Evolutionary conservation across 345 rosid genomes (phyloP), one percentile per base, ranked within the genome.

Genomic region (Firmiana major): DNA sequence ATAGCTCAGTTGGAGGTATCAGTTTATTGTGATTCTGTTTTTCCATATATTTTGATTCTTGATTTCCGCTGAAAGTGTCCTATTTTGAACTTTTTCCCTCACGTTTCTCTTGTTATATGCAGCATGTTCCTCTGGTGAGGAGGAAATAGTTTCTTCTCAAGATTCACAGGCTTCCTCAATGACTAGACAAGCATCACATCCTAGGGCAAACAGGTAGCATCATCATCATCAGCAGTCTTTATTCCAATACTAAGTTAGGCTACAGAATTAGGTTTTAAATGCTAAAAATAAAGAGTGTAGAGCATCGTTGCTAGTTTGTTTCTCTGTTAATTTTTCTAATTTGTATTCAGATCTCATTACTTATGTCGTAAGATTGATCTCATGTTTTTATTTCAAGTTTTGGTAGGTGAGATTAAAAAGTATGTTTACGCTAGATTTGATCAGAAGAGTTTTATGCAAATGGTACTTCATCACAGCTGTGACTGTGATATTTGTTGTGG

Each of bases 141-240:
- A 88, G 15, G 98, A 88, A 78, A 80, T 76, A 64, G 83, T 78
- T 82, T 73, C 90, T 63, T 79, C 86, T 60, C 94, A 86, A 78
- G 81, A 69, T 58, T 77, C 84, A 42, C 77, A 78, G 79, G 71
- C 81, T 57, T 16, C 84, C 55, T 77, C 91, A 5, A 76, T 71
- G 66, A 77, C 58, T 57, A 87, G 94, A 79, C 89, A 86, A 28
- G 87, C 86, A 73, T 81, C 86, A 12, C 76, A 58, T 16, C 78
- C 80, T 78, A 86, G 88, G 73, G 79, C 78, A 63, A 89, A 86
- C 88, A 90, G 99, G 99, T 95, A n/a, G n/a, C n/a, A n/a, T n/a
- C n/a, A n/a, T n/a, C n/a, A n/a, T n/a, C n/a, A n/a, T n/a, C n/a
- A n/a, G n/a, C n/a, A n/a, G n/a, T n/a, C n/a, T n/a, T n/a, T n/a